phyloP scores from a whole-genome alignment of 495 filamentous ascomycete genomes.

The Ramalina intermedia region DNA sequence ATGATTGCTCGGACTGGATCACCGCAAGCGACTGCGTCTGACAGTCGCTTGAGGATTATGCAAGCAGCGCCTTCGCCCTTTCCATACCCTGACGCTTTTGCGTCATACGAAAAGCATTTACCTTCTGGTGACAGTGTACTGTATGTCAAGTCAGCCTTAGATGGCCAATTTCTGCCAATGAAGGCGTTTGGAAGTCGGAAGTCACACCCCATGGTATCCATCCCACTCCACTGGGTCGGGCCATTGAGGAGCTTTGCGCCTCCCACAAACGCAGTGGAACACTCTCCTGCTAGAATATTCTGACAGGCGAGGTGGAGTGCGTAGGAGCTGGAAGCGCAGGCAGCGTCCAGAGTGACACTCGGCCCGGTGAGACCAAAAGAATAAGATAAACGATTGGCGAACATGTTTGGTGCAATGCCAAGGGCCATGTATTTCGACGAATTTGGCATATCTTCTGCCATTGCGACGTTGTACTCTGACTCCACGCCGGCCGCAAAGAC shows the following conservation, averaged over 20 bases:
- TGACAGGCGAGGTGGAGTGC: conserved; percentile 25
- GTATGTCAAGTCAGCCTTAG: no score
- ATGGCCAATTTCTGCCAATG: no score
- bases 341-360: conserved; percentile 67
- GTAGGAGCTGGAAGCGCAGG: conserved; percentile 31
- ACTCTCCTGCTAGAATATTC: conserved; percentile 22
- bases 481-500: conserved; percentile 21
- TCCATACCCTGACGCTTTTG: conserved; percentile 25
- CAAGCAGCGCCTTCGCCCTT: conserved; percentile 24
- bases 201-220: not conserved
- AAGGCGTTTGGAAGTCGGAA: not conserved
- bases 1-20: conserved; percentile 27
- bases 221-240: conserved; percentile 13
- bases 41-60: conserved; percentile 26
- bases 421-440: not conserved
- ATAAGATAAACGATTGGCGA: conserved; percentile 36
- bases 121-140: conserved; percentile 15
- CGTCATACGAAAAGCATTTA: conserved; percentile 17
- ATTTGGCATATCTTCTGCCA: not conserved
- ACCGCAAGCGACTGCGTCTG: conserved; percentile 21
- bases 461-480: not conserved
- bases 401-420: conserved; percentile 3
- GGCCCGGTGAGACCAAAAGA: conserved; percentile 77
- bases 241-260: conserved; percentile 22
- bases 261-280: conserved; percentile 20